Base-by-base conservation (phyloP, 2,329 filamentous ascomycete genomes). In the Fusarium tricinctum region DNA sequence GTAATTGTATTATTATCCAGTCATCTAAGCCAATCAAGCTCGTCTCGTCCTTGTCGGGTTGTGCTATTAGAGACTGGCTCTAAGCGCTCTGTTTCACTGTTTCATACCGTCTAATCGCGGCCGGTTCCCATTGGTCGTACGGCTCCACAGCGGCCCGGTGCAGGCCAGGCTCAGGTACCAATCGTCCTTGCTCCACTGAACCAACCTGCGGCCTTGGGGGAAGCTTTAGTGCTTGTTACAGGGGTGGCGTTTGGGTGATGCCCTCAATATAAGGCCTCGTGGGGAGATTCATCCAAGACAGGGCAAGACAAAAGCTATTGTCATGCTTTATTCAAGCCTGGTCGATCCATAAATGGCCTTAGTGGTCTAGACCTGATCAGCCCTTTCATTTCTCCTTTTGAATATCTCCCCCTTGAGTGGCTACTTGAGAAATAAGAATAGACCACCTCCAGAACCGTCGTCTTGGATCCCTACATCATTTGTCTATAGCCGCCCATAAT, bases 21-120 rank as follows among this genome's bases (percentile, higher is more conserved):
- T 26, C n/a, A 6, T 38, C 40, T 55, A 38, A 39, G 20, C 66
- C 66, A 69, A 69, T 69, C 55, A 62, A 51, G 30, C 33, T 54
- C n/a, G 47, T 60, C 39, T 66, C 48, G 43, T 49, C 51, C 12
- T 59, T 19, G 44, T 32, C 28, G 10, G 48, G 43, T 30, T 54
- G 47, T 54, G 51, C 53, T 12, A 23, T 32, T 32, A 66, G 57
- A 48, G 42, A 51, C 52, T 64, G 65, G 65, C 47, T 69, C 40
- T 68, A 73, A 71, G 70, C 70, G 70, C 70, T 71, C 59, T 57
- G 66, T 74, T 70, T 74, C 70, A 66, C 59, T 58, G 66, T 74
- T 70, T 74, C 70, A 66, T 19, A 49, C 39, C 44, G 49, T 17
- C 30, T 50, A 56, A 53, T 48, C 57, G 73, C 72, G 62, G 59